A percentile compares a stretch with the other conserved stretches of the same genome.
These are phyloP conservation scores for Hanseniaspora lindneri DNA, from an alignment of 805 yeast genomes.

Conservation along the genomic window DNA sequence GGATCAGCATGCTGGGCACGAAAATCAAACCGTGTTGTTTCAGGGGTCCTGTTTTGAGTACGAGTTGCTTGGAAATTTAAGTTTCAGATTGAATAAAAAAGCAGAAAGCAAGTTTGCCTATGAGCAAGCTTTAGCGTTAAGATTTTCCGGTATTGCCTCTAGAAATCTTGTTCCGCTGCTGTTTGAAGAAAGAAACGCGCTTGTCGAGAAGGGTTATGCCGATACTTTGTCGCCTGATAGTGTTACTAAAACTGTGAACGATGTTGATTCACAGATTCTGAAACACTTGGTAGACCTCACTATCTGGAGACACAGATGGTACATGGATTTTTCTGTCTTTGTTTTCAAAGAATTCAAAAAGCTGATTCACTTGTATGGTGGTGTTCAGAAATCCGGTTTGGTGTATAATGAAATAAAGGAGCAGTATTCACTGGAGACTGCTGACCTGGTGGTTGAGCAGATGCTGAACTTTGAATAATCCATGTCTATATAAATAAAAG, in stretches of 20 bases:
- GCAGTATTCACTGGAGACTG: not conserved
- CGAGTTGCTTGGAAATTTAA: constrained; percentile 82
- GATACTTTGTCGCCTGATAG: constrained; percentile 26
- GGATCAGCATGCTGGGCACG: constrained; percentile 32
- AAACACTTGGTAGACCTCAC: constrained; percentile 61
- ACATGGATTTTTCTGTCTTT: constrained; percentile 72
- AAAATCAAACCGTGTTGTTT: not conserved
- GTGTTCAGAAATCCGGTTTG: constrained; percentile 55
- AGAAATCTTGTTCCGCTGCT: constrained; percentile 61
- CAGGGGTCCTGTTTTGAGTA: constrained; percentile 69
- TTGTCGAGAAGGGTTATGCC: constrained; percentile 20
- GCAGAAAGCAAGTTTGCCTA: constrained; percentile 85
- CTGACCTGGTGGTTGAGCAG: constrained; percentile 3
- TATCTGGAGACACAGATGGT: constrained; percentile 99
- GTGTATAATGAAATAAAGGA: constrained; percentile 11
- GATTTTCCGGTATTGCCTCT: constrained; percentile 74
- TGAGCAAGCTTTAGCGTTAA: constrained; percentile 50
- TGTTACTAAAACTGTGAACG: constrained; percentile 26
- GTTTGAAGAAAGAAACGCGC: constrained; percentile 35
- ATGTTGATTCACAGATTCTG: constrained; percentile 44
- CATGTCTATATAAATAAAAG: too few relatives aligned
- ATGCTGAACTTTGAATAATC: not conserved
- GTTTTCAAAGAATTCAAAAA: constrained; percentile 42
- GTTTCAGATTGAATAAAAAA: constrained; percentile 70
- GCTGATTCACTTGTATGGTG: constrained; percentile 60